Base-by-base conservation (phyloP, 2,329 filamentous ascomycete species). In the Nemania sp. region DNA sequence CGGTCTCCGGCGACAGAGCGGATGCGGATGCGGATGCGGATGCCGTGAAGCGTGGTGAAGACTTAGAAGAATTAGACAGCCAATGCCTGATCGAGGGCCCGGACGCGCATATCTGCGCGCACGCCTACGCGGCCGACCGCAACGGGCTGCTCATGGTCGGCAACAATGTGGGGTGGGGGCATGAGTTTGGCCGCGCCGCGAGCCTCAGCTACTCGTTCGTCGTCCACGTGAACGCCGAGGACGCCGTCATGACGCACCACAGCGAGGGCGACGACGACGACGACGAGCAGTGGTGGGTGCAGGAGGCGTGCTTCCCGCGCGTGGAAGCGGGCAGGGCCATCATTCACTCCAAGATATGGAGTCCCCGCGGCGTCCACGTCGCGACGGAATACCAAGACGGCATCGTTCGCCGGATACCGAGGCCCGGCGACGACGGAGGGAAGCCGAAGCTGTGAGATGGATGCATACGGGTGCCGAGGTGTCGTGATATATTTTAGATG, bases 371-470 rank as follows among this genome's bases (percentile, higher is more conserved):
- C 2, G 74, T 78, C 20, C 83, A 85, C 65, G 78, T 85, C 1
- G 83, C 82, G 5, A 83, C 79, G 1, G 81, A 80, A 47, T 84
- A 82, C 59, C 83, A 85, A 64, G 83, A 85, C 62, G 82, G 82
- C 2, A 76, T 83, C 10, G 62, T 78, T 37, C 52, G 59, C 32
- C 48, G 59, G 39, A 25, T 21, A 10, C 39, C 59, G 17, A 56
- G 48, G 32, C 15, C 29, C 1, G 48, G 39, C 12, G 52, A 53
- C 12, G 21, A 53, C 12, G 21, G 34, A 40, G 17, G 32, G 12
- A 54, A 54, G 34, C 35, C 13, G 35, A 60, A 52, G 60, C 5
- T 57, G 39, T 29, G 25, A 29, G 7, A 29, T n/a, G n/a, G n/a
- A n/a, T n/a, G n/a, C 25, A 29, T 29, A 7, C 25, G 25, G 25